Base-by-base conservation (phyloP, 805 yeast genomes). In the Candida awuae region DNA sequence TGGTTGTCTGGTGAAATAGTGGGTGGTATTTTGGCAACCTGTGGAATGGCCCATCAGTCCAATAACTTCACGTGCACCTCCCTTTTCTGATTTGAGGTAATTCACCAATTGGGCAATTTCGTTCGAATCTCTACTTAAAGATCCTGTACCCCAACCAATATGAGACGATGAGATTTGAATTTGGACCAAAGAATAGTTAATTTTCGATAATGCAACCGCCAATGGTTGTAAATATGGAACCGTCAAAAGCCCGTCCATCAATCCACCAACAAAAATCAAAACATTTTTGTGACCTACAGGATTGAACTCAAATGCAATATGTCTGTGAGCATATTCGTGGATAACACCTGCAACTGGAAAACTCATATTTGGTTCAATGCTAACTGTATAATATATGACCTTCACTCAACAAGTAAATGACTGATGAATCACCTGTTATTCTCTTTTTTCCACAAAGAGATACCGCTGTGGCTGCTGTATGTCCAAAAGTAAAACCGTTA, bases 41-140 rank as follows among this genome's bases (percentile, higher is more conserved):
- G 95, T 85, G 2, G 94, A 84, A 52, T 84, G 92, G 13, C 95
- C 95, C 70, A 80, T 67, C 8, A 85, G 53, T 8, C 83, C 80
- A 26, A 84, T 61, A 42, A 65, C 73, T 27, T 61, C 50, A 35
- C 73, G 57, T 10, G 42, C 34, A 3, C 73, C 74, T 12, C 78
- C 77, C 25, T 58, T 43, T 3, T 58, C 53, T 2, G 69, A 54
- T 36, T 69, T 65, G 48, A 84, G 63, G 55, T 75, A 83, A 25
- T 64, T 56, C 6, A 84, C 76, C 43, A 83, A 61, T 37, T 61
- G 44, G 2, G 63, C 59, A 21, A 84, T 66, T 48, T 84, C 90
- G 7, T 56, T 45, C 10, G 71, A 66, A 54, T 84, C 94, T 27
- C 76, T 59, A 3, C 59, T 59, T 39, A 85, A 58, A 1, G 80